Conservation (phyloP, 345 rosid genomes). For the Lepidium africanum region DNA sequence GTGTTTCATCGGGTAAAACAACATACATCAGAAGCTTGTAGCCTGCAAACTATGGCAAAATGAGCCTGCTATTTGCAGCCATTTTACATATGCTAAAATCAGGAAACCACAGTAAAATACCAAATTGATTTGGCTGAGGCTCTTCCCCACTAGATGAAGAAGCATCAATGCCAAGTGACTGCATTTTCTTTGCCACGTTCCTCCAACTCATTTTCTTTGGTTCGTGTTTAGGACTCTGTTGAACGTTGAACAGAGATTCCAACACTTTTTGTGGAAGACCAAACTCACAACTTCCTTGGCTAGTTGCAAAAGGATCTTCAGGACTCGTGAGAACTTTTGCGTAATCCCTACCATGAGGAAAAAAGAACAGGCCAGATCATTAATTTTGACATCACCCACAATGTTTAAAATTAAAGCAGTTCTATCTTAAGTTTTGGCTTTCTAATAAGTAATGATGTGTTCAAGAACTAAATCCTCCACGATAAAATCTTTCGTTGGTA, state of each 20-base stretch:
- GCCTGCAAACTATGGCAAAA: conserved; percentile 20
- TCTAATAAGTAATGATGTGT: not conserved
- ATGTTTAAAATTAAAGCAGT: not conserved
- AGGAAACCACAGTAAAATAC: conserved; percentile 28
- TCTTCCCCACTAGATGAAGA: conserved; percentile 36
- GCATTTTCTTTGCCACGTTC: conserved; percentile 76
- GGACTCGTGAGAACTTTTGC: conserved; percentile 37
- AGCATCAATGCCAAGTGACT: conserved; percentile 44
- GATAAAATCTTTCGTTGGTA: not conserved
- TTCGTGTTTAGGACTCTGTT: conserved; percentile 57
- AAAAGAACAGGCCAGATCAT: not conserved
- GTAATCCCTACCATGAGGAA: conserved; percentile 41
- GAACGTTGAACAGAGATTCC: conserved; percentile 69
- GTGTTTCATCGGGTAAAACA: conserved; percentile 18
- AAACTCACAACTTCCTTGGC: conserved; percentile 28
- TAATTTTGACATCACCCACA: not conserved
- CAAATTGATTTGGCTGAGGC: conserved; percentile 32
- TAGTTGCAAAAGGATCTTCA: conserved; percentile 35
- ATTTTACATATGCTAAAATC: not conserved
- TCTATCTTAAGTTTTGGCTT: not conserved
- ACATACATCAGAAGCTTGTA: conserved; percentile 7
- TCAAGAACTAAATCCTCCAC: conserved; percentile 1
- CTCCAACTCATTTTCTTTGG: conserved; percentile 80
- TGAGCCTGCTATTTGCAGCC: conserved; percentile 10
- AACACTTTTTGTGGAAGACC: conserved; percentile 74